Evolutionary conservation across 2,329 filamentous ascomycete species (phyloP), one percentile per base, ranked within the genome.

Genomic region (Colletotrichum noveboracense): DNA sequence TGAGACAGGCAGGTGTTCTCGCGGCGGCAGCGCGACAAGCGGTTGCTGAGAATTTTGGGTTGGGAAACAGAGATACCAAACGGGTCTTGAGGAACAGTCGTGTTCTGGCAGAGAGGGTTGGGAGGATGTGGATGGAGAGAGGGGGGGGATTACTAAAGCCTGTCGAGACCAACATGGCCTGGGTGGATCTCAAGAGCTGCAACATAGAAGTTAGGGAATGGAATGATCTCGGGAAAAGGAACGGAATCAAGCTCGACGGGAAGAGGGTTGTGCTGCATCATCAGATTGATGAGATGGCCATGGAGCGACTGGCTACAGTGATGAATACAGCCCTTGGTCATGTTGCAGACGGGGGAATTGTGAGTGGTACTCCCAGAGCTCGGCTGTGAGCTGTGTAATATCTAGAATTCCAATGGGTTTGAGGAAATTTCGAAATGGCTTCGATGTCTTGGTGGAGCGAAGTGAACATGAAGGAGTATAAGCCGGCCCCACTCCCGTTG

Each of bases 121-220:
- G 92, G 90, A 85, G 85, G 14, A 82, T 92, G 78, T 96, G 94
- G 94, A 88, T 87, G 10, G 85, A 84, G 26, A 86, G 91, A 36
- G 94, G 94, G 18, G 94, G 94, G 2, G 90, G 89, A 83, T 84
- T 94, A 74, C 83, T 87, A n/a, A 87, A 91, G 74, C 91, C 93
- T 0, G 90, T 93, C 6, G 92, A 96, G 82, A 95, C 94, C 26
- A 96, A 96, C 82, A 95, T 96, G 93, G 90, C 94, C 21, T 96
- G 93, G 94, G 79, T 95, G 18, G 65, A 76, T n/a, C 70, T 76
- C 24, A 58, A 43, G 43, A 28, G 64, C 10, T 60, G 58, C 24
- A 24, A 58, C 3, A 18, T 74, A 7, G 48, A 60, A 13, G 7
- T 13, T 6, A 13, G 14, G 8, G 64, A 73, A 34, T 76, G 74